phyloP scores from a whole-genome alignment of 2,329 filamentous ascomycete genomes.

The Beauveria bassiana region DNA sequence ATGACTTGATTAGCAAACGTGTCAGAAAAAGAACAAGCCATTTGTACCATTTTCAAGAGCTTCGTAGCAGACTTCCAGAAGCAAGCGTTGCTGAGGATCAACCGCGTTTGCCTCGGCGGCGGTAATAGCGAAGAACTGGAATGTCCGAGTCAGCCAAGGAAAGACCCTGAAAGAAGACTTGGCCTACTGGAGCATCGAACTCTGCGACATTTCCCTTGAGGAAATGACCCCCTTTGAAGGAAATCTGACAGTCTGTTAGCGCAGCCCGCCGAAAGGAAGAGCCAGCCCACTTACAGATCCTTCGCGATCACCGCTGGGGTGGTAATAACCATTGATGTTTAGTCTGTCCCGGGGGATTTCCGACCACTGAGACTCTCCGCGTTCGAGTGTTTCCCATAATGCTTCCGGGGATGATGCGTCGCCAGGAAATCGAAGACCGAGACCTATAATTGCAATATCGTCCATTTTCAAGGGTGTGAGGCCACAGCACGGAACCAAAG shows the following conservation, averaged over 20 bases:
- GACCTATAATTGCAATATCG: conserved; percentile 45
- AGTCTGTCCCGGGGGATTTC: conserved; percentile 41
- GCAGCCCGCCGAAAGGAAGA: background rate
- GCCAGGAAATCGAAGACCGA: conserved; percentile 45
- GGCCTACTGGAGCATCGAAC: conserved; percentile 42
- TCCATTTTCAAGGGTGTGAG: conserved; percentile 19
- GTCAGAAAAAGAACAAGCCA: background rate
- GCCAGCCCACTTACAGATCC: conserved; percentile 33
- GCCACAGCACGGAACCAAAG: background rate
- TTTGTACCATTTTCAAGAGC: conserved; percentile 39
- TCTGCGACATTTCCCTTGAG: conserved; percentile 37
- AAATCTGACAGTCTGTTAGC: conserved; percentile 27
- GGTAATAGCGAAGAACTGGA: conserved; percentile 43
- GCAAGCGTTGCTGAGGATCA: conserved; percentile 45
- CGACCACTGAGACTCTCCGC: conserved; percentile 38
- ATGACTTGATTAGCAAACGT: background rate
- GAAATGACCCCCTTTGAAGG: conserved; percentile 43
- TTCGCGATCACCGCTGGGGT: conserved; percentile 41
- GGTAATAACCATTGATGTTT: conserved; percentile 45
- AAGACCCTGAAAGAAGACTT: background rate
- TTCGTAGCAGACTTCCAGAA: conserved; percentile 44
- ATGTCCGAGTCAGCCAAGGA: background rate
- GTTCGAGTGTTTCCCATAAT: conserved; percentile 41
- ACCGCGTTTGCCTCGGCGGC: conserved; percentile 44
- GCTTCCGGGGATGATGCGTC: conserved; percentile 34